Base-by-base conservation (phyloP, 306 rosid species). In the Rosa multiflora region DNA sequence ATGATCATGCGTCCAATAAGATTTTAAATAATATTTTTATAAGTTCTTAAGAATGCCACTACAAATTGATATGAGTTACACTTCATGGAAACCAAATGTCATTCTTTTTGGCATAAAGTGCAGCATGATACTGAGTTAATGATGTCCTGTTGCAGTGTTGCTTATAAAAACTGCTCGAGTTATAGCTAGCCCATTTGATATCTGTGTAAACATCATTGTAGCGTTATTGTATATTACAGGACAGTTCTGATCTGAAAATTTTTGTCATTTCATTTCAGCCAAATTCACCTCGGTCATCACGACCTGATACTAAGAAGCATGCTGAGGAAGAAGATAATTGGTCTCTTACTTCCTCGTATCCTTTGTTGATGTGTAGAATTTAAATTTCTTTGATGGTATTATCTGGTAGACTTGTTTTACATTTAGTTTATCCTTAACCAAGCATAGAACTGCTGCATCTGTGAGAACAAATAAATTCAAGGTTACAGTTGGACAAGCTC, bases 281-380 rank as follows among this genome's bases (percentile, higher is more conserved):
- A 37, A 90, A 71, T 87, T 89, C 97, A 47, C 97, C 98, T 77
- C 82, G 82, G 68, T 80, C 98, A 14, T 67, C 91, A 58, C 81
- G 80, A 83, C 86, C 73, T 72, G 91, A 85, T 53, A 71, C 55
- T 79, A 91, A 83, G 91, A 93, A 93, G 83, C 91, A 91, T 76
- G 84, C 74, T 4, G 97, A 89, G 23, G 98, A 91, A 79, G 97
- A 95, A 85, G 99, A 95, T 71, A 84, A 70, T 84, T 93, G 89
- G 91, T 96, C 96, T 70, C 37, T 83, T 40, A 81, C 93, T 78
- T 90, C 97, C 77, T 93, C 99, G 97, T 96, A 96, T 96, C 99
- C 99, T 93, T 72, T 72, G 76, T 79, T 83, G 72, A 32, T 48
- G 63, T 79, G 56, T 81, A 61, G 66, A 58, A 74, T 68, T 44